Evolutionary conservation across 139 green algal species (phyloP).

Genomic region (Tetraselmis chui): DNA sequence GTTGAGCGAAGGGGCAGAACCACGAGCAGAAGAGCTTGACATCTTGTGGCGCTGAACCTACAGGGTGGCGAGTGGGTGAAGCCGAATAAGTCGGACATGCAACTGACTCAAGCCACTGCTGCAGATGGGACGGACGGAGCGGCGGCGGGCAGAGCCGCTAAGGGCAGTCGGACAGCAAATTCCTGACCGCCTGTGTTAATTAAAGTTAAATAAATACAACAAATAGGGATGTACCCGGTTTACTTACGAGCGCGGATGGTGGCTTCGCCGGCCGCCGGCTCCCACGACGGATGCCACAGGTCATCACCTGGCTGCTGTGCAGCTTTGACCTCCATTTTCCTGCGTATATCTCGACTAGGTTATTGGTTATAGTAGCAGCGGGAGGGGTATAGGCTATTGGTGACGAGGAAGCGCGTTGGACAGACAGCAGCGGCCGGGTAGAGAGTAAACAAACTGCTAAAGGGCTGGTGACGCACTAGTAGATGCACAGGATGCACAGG

Average conservation of each 20-base stretch:
- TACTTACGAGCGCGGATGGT: neutral
- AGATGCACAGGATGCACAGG: no score
- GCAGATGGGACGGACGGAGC: no score
- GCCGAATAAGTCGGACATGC: no score
- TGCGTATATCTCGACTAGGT: no score
- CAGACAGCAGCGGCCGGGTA: no score
- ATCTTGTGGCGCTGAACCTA: neutral
- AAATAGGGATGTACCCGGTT: neutral
- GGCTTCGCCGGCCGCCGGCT: neutral
- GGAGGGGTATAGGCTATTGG: no score
- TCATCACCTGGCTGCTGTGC: neutral
- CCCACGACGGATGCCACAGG: neutral
- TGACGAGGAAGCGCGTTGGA: no score
- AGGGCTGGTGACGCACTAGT: no score
- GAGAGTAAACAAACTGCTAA: no score
- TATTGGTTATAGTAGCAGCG: no score
- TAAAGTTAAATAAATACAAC: neutral
- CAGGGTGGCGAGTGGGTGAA: neutral
- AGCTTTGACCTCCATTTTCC: neutral
- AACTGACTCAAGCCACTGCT: no score
- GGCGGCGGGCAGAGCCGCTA: no score
- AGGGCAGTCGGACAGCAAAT: neutral
- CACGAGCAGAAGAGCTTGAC: constrained; percentile 31
- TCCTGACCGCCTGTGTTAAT: neutral
- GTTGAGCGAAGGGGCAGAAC: constrained; percentile 55